phyloP scores from a whole-genome alignment of 345 rosid genomes.

The Excoecaria agallocha region DNA sequence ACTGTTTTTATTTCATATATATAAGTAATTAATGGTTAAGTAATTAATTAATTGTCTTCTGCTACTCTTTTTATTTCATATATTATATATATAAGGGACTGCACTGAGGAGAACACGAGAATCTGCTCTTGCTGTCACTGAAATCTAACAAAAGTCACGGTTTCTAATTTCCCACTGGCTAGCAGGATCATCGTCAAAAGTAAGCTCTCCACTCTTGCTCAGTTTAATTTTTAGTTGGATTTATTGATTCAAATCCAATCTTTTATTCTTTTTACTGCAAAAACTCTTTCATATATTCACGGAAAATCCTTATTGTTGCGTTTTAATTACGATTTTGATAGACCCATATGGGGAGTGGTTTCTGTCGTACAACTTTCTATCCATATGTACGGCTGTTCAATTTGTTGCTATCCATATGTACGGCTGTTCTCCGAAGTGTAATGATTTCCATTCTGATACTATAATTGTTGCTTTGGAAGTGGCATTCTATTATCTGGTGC shows the following conservation, averaged over 20 bases:
- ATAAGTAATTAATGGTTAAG: too few relatives aligned
- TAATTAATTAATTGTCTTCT: too few relatives aligned
- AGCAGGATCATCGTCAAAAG: slow-evolving; percentile 85
- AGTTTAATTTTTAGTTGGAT: background rate
- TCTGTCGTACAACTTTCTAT: background rate
- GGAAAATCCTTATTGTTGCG: background rate
- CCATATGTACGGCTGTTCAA: background rate
- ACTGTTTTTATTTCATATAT: too few relatives aligned
- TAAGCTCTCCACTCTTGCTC: slow-evolving; percentile 22
- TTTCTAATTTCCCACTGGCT: slow-evolving; percentile 57
- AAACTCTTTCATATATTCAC: background rate
- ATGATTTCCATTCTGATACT: too few relatives aligned
- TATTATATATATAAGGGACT: too few relatives aligned
- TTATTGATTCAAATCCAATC: background rate
- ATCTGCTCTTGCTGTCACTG: too few relatives aligned
- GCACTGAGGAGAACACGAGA: too few relatives aligned
- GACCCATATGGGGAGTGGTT: background rate
- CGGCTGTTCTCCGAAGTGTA: too few relatives aligned
- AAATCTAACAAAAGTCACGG: too few relatives aligned
- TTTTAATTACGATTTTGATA: background rate
- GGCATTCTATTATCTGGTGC: too few relatives aligned
- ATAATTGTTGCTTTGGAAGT: too few relatives aligned
- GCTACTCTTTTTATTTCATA: too few relatives aligned
- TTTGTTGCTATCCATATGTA: background rate
- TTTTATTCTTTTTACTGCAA: background rate